Base-by-base conservation (phyloP, 202 grass and related monocot species). In the Alloteropsis angusta region DNA sequence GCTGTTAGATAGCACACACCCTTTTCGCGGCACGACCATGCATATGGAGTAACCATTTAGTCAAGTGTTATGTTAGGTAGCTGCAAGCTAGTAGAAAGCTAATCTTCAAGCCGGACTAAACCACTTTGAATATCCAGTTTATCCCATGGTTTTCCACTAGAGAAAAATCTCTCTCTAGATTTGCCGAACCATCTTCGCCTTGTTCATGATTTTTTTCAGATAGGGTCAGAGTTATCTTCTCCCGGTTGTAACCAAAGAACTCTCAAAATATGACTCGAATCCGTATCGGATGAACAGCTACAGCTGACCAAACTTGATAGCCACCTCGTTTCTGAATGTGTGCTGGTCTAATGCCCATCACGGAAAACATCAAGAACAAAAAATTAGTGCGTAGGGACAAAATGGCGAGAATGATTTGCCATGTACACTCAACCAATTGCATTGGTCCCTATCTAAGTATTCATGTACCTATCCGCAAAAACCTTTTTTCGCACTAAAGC, bases 251-350 rank as follows among this genome's bases (percentile, higher is more conserved):
- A 18, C 74, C 23, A 35, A 63, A 75, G 17, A 75, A 61, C 28
- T 36, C 62, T 23, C 15, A 56, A 47, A 80, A 76, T 59, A 71
- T 43, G 38, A 49, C 62, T 15, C 55, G 26, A 32, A 76, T 58
- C 4, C 35, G 71, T 54, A 61, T 48, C 16, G 8, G 61, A 42
- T 56, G 70, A 80, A 85, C 69, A 77, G 49, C 37, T 81, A 77
- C 71, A 54, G 10, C 77, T 77, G 65, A 88, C 72, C 82, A 65
- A 58, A 88, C 77, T 28, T 69, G 64, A 76, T 75, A 75, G 57
- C 9, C 8, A 71, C 74, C 43, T 36, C 8, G 13, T 57, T 71
- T 80, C 45, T 44, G 63, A 63, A 62, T 63, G 65, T 57, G 71
- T 41, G 71, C 41, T 2, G 17, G 30, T 8, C 23, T 79, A 47